phyloP scores from a whole-genome alignment of 768 basidiomycete species.

The Rhizopogon vinicolor region DNA sequence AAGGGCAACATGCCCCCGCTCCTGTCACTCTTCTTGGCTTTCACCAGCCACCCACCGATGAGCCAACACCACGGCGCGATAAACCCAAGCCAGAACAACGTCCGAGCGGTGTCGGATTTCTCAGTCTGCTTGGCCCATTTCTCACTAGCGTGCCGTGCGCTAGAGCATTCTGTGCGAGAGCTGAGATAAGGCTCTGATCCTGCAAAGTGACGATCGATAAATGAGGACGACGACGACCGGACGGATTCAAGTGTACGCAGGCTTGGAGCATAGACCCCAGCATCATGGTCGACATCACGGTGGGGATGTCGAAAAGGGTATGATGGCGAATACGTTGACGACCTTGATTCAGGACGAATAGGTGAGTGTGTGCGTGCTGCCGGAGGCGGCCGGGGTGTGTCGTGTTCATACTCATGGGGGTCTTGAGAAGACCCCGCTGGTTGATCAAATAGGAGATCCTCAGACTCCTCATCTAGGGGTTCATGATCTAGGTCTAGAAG shows the following conservation, averaged over 20 bases:
- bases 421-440: constrained; percentile 5
- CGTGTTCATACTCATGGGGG: neutral
- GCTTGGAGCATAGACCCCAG: constrained; percentile 18
- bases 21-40: constrained; percentile 27
- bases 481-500: constrained; percentile 15
- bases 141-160: constrained; percentile 14
- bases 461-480: constrained; percentile 8
- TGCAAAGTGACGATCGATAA: constrained; percentile 48
- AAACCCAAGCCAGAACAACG: constrained; percentile 76
- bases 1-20: constrained; percentile 30
- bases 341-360: constrained; percentile 13
- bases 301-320: constrained; percentile 14
- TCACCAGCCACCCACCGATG: constrained; percentile 70
- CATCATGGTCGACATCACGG: constrained; percentile 8
- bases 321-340: constrained; percentile 21
- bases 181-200: constrained; percentile 34
- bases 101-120: constrained; percentile 35
- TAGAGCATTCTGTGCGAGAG: constrained; percentile 27
- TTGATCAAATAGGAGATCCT: constrained; percentile 10
- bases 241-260: constrained; percentile 20
- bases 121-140: constrained; percentile 10
- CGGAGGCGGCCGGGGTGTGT: neutral
- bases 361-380: constrained; percentile 6
- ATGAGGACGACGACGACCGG: constrained; percentile 42
- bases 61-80: constrained; percentile 72